Conservation (phyloP, 2,329 filamentous ascomycete species). For the Cladosporium sp. region DNA sequence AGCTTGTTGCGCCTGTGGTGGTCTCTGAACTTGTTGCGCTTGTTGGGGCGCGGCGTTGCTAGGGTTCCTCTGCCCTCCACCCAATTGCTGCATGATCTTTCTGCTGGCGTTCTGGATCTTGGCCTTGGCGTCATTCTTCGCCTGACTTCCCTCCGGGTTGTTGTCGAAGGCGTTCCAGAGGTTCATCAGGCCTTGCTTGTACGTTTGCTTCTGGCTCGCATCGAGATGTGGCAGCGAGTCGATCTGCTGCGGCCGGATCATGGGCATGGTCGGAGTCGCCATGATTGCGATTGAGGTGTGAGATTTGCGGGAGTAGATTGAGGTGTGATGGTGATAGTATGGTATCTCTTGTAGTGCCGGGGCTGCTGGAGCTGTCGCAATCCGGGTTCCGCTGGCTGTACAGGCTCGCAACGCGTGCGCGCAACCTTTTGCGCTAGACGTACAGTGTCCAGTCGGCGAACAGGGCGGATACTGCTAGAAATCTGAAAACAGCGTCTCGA, state of each 20-base stretch:
- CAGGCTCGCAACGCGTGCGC: neutral
- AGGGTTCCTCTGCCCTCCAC: slow-evolving; percentile 23
- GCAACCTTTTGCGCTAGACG: neutral
- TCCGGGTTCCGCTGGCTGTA: neutral
- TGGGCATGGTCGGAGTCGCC: slow-evolving; percentile 13
- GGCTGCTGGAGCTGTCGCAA: neutral
- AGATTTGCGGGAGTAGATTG: neutral
- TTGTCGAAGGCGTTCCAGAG: slow-evolving; percentile 56
- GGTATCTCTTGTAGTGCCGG: neutral
- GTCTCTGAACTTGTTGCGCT: slow-evolving; percentile 24
- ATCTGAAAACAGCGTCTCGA: neutral
- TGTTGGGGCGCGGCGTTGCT: slow-evolving; percentile 24
- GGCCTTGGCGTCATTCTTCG: slow-evolving; percentile 52
- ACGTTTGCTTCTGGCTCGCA: slow-evolving; percentile 57
- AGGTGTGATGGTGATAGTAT: neutral
- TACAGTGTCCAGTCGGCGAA: neutral
- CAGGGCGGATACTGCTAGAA: neutral
- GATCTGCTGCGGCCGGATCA: slow-evolving; percentile 55
- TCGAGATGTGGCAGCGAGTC: slow-evolving; percentile 54
- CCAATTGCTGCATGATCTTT: slow-evolving; percentile 45
- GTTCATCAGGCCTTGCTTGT: slow-evolving; percentile 54
- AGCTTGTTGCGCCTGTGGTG: slow-evolving; percentile 19
- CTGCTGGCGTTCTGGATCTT: slow-evolving; percentile 51
- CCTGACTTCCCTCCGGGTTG: slow-evolving; percentile 49
- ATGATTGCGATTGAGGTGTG: neutral